Conservation (phyloP, 2,329 filamentous ascomycete species). For the Hypoxylon sp. region DNA sequence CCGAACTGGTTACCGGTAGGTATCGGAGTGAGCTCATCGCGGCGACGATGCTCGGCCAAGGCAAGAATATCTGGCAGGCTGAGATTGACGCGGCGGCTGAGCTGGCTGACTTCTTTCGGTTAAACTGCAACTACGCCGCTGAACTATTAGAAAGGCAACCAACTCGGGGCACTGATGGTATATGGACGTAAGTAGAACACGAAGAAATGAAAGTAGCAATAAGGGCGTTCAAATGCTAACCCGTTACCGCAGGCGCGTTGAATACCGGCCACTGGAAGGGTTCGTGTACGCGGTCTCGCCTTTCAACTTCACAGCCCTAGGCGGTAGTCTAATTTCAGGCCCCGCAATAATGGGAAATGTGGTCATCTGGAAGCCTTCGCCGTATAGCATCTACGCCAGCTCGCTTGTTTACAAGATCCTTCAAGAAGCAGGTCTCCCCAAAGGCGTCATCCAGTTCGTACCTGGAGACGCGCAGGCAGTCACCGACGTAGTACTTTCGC, state of each 20-base stretch:
- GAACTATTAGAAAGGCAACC: constrained; percentile 9
- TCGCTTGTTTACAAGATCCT: constrained; percentile 58
- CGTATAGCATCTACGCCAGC: constrained; percentile 54
- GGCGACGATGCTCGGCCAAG: constrained; percentile 60
- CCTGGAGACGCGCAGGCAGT: constrained; percentile 56
- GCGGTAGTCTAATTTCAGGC: constrained; percentile 55
- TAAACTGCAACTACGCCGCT: constrained; percentile 15
- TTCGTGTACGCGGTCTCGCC: constrained; percentile 60
- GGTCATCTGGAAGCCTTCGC: constrained; percentile 60
- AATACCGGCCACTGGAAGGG: constrained; percentile 45
- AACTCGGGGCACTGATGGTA: constrained; percentile 4
- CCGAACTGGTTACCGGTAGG: constrained; percentile 52
- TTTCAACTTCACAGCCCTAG: constrained; percentile 62
- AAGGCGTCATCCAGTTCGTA: constrained; percentile 55
- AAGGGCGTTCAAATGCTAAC: too few species aligned
- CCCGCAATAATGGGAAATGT: constrained; percentile 60
- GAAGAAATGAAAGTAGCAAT: too few species aligned
- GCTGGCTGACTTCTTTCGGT: constrained; percentile 35
- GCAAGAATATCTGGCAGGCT: constrained; percentile 59
- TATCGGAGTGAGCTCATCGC: constrained; percentile 55
- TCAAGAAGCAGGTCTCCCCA: constrained; percentile 58
- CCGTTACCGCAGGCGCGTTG: neutral
- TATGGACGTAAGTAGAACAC: neutral
- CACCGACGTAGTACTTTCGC: constrained; percentile 48
- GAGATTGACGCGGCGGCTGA: constrained; percentile 53